These are phyloP conservation scores for Fusarium sp. DNA, from an alignment of 2,329 filamentous ascomycete species.

Conservation along the genomic window DNA sequence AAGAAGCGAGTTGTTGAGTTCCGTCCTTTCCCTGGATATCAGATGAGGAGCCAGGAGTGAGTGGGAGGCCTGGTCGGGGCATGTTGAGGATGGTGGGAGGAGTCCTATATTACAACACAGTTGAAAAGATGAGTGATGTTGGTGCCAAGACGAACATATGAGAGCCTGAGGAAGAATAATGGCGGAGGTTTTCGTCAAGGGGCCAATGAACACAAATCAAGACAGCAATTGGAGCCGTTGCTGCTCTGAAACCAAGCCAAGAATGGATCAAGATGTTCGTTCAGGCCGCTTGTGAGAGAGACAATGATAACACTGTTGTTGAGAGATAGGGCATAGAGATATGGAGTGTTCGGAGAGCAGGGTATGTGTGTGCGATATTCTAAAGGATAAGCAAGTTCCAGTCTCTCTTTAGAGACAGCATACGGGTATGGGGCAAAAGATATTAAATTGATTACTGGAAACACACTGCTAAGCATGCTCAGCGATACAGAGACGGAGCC, in stretches of 20 bases:
- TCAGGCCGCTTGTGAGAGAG: not conserved
- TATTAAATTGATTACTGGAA: conserved; percentile 27
- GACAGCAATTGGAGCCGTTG: not conserved
- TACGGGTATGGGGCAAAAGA: conserved; percentile 26
- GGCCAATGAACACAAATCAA: not conserved
- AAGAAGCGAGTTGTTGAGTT: conserved; percentile 65
- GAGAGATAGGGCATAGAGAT: not conserved
- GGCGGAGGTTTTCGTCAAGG: not conserved
- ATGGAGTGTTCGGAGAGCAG: conserved; percentile 2
- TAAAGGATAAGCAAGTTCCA: conserved; percentile 25
- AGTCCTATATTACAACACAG: not conserved
- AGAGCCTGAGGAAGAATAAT: not conserved
- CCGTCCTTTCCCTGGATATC: conserved; percentile 81
- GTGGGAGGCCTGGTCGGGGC: conserved; percentile 61
- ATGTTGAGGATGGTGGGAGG: conserved; percentile 39
- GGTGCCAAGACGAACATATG: not conserved
- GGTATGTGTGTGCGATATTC: conserved; percentile 9
- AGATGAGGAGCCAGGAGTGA: conserved; percentile 82
- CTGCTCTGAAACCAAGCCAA: not conserved
- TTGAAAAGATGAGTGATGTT: too few relatives aligned
- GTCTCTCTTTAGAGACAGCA: conserved; percentile 11
- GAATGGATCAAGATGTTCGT: not conserved
- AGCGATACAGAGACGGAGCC: conserved; percentile 19
- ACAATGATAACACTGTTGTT: not conserved
- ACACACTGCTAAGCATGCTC: conserved; percentile 6